Base-by-base conservation (phyloP, 164 flowering plant genomes). In the Santalum album region DNA sequence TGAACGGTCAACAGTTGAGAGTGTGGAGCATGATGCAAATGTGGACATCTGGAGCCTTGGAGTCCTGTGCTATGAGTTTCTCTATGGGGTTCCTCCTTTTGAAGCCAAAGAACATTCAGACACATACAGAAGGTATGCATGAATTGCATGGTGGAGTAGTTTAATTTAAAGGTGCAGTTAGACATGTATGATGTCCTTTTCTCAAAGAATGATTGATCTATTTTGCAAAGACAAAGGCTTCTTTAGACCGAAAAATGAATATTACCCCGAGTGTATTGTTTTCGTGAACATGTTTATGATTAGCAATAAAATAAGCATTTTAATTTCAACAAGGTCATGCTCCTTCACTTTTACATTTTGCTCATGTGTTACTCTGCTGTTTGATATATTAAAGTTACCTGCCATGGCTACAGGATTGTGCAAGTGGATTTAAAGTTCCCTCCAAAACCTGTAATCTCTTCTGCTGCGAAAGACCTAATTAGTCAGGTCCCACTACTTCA, bases 31-130 rank as follows among this genome's bases (percentile, higher is more conserved):
- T 67, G 96, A 94, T 52, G 68, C 79, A 52, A 74, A 92, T 17
- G 95, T 94, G 53, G 99, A 94, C 64, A 85, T 86, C 64, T 94
- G 99, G 99, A 87, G 95, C 60, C 36, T 94, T 69, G 97, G 97
- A 25, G 59, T 90, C 25, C 89, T 94, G 22, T 94, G 96, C 57
- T 94, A 82, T 59, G 99, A 94, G 73, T 90, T 94, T 65, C 78
- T 90, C 35, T 87, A 77, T 65, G 97, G 99, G 29, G 75, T 56
- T 19, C 92, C 99, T 57, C 99, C 99, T 19, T 94, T 94, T 62
- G 99, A 94, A 60, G 87, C 96, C 4, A 88, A 83, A 69, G 81
- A 70, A 63, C 95, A 86, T 51, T 51, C 11, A 0, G 95, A 81
- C 24, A 90, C 99, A 42, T 86, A 83, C 61, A 72, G 46, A 72